Evolutionary conservation across 352 stramenopile genomes (phyloP).

Genomic region (Hyaloperonospora brassicae): DNA sequence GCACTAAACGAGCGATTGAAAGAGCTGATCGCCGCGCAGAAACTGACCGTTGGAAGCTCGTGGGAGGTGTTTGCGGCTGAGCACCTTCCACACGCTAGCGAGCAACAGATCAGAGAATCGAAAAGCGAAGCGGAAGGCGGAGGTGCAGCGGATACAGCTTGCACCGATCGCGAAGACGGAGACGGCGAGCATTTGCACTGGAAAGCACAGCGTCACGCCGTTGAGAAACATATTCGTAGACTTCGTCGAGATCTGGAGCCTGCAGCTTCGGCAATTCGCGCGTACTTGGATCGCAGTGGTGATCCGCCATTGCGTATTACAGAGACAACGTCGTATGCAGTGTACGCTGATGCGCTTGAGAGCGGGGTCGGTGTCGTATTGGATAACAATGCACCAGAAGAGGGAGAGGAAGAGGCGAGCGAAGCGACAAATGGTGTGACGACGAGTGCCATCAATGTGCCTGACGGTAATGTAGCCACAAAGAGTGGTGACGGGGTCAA

Average conservation of each 20-base stretch:
- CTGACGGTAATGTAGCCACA: too few relatives aligned
- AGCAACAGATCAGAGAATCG: constrained; percentile 7
- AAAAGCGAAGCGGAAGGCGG: constrained; percentile 12
- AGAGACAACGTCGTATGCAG: constrained; percentile 30
- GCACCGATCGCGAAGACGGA: constrained; percentile 4
- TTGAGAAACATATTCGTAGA: constrained; percentile 43
- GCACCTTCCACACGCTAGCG: constrained; percentile 11
- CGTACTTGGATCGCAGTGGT: constrained; percentile 25
- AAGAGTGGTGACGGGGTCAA: too few relatives aligned
- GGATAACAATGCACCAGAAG: constrained; percentile 47
- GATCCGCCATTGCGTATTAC: constrained; percentile 26
- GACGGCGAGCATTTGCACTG: constrained; percentile 30
- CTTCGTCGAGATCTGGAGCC: constrained; percentile 32
- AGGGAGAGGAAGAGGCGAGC: constrained; percentile 43
- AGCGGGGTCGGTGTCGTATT: constrained; percentile 26
- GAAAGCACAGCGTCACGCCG: constrained; percentile 36
- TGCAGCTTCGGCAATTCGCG: constrained; percentile 17
- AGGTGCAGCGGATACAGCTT: constrained; percentile 2
- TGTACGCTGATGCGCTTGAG: constrained; percentile 30
- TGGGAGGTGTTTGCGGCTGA: constrained; percentile 24
- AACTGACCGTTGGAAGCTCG: constrained; percentile 22
- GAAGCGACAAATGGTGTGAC: not conserved
- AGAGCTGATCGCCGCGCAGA: constrained; percentile 4
- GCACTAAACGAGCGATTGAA: constrained; percentile 30
- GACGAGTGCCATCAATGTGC: too few relatives aligned